Evolutionary conservation across 2,329 filamentous ascomycete species (phyloP).

Genomic region (Trichoderma atroviride): DNA sequence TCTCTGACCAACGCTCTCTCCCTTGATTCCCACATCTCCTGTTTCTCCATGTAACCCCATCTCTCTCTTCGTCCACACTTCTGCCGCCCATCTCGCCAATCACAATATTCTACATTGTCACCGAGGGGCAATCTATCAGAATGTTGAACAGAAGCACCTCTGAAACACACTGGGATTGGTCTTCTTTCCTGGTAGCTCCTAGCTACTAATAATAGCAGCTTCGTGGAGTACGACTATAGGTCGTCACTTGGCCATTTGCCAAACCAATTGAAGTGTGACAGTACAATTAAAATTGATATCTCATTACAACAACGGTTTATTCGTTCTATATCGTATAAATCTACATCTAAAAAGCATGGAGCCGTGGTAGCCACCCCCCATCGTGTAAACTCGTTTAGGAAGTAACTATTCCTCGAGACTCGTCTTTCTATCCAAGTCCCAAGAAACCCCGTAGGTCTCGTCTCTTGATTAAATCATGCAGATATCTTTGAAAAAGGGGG

Average conservation of each 20-base stretch:
- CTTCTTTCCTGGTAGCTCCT: background rate
- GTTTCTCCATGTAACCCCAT: background rate
- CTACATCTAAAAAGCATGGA: slow-evolving; percentile 24
- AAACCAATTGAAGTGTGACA: background rate
- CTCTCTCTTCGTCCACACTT: background rate
- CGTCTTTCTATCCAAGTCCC: slow-evolving; percentile 26
- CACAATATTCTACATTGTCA: background rate
- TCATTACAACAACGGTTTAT: slow-evolving; percentile 23
- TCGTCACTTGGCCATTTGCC: background rate
- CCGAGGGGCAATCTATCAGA: background rate
- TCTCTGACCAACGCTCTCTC: background rate
- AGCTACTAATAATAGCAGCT: background rate
- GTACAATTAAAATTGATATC: background rate
- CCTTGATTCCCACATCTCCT: background rate
- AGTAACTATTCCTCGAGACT: slow-evolving; percentile 21
- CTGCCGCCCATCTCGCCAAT: slow-evolving; percentile 11
- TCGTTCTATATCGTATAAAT: slow-evolving; percentile 28
- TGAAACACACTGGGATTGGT: slow-evolving; percentile 1
- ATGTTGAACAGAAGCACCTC: background rate
- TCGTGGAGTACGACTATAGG: background rate
- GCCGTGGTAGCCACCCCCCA: slow-evolving; percentile 17
- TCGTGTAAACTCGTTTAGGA: slow-evolving; percentile 20
- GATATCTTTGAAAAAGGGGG: slow-evolving; percentile 16
- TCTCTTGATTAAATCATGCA: slow-evolving; percentile 23
- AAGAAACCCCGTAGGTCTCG: slow-evolving; percentile 20